phyloP scores from a whole-genome alignment of 768 basidiomycete species.

The Suillus subluteus region DNA sequence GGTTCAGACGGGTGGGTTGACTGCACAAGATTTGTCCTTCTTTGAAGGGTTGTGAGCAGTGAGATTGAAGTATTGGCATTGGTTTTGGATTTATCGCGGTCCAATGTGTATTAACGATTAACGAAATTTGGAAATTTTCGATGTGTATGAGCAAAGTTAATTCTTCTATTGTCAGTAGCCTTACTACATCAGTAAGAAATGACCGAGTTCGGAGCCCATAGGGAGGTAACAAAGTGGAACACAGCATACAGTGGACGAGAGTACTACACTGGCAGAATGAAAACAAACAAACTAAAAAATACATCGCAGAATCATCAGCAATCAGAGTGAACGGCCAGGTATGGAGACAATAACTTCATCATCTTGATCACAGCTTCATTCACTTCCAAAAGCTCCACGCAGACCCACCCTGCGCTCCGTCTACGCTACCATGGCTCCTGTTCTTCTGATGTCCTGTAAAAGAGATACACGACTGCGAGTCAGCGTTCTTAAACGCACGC shows the following conservation, averaged over 20 bases:
- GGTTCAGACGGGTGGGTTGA: constrained; percentile 56
- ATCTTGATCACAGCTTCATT: neutral
- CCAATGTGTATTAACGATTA: neutral
- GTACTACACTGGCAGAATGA: neutral
- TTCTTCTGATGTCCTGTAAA: neutral
- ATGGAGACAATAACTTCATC: constrained; percentile 12
- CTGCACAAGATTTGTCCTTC: constrained; percentile 85
- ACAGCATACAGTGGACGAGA: neutral
- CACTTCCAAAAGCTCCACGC: constrained; percentile 19
- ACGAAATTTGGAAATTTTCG: neutral
- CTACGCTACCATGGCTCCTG: constrained; percentile 11
- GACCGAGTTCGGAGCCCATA: neutral
- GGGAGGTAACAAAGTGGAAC: neutral
- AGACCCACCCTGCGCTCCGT: constrained; percentile 12
- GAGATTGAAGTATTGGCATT: neutral
- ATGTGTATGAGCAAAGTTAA: neutral
- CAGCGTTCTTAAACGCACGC: neutral
- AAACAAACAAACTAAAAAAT: neutral
- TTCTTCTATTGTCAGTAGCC: neutral
- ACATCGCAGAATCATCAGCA: neutral
- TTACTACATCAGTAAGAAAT: neutral
- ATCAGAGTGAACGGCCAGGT: neutral
- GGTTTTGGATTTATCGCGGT: neutral
- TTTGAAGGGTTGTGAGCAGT: constrained; percentile 70
- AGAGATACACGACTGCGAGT: neutral